phyloP scores from a whole-genome alignment of 202 grass and related monocot genomes.

The Schoenoplectus tabernaemontani region DNA sequence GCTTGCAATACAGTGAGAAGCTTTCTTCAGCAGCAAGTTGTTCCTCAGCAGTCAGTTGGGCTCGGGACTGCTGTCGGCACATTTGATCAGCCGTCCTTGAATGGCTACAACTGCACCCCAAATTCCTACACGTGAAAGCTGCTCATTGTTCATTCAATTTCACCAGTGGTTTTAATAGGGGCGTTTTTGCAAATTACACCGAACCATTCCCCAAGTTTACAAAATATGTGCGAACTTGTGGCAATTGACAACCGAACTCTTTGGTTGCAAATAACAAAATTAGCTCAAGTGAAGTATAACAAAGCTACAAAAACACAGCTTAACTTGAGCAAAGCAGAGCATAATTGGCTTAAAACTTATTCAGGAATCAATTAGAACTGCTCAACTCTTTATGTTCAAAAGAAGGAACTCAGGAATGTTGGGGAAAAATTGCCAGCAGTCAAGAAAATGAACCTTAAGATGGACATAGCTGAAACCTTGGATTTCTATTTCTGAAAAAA shows the following conservation, averaged over 20 bases:
- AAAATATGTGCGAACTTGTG: constrained; percentile 2
- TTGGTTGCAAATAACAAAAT: background rate
- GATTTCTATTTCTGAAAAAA: no score
- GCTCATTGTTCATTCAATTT: background rate
- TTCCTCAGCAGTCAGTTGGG: constrained; percentile 43
- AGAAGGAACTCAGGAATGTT: constrained; percentile 1
- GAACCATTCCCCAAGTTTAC: background rate
- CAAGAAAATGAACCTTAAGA: no score
- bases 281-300: no score
- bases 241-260: constrained; percentile 1
- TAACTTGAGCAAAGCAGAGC: background rate
- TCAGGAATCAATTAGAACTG: background rate
- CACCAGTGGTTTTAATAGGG: background rate
- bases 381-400: background rate
- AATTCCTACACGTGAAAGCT: constrained; percentile 30
- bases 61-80: constrained; percentile 43
- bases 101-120: constrained; percentile 33
- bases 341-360: background rate
- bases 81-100: constrained; percentile 46
- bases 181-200: constrained; percentile 17
- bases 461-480: no score
- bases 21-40: constrained; percentile 54
- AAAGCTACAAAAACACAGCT: background rate
- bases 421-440: no score
- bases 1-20: constrained; percentile 47